Base-by-base conservation (phyloP, 140 eudicot genomes). In the Erigeron philadelphicus region DNA sequence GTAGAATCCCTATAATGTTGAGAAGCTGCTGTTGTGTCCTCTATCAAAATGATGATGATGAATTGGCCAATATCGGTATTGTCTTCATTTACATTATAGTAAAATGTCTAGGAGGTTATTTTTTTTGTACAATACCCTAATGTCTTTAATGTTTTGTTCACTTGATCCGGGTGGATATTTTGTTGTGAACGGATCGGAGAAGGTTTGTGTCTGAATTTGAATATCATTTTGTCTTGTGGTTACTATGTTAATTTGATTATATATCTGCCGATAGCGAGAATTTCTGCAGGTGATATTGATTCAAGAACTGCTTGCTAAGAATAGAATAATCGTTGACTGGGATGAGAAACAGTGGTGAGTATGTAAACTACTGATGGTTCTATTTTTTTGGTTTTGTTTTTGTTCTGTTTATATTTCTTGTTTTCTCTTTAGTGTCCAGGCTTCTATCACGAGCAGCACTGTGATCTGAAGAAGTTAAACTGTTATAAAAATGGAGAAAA, bases 111-210 rank as follows among this genome's bases (percentile, higher is more conserved):
- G 38, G 38, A 31, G 38, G 38, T 2, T 3, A 31, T 2, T 56
- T 58, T 79, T 61, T 21, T 21, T 21, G 25, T 21, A 0, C 25
- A 21, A 9, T 45, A 21, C 74, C 65, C 67, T 74, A 55, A 65
- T 82, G 40, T 54, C 13, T 9, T 61, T 59, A 31, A 8, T 43
- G 40, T 75, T 57, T 79, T 18, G 25, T 47, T 16, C 67, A 91
- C 97, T 94, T 74, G 99, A 94, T 75, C 99, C 99, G 11, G 99
- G 99, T 72, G 99, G 99, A 66, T 94, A 94, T 75, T 94, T 94
- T 79, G 67, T 94, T 45, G 83, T 94, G 59, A 94, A 87, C 73
- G 99, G 99, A 81, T 87, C 84, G 58, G 99, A 94, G 75, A 89
- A 94, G 99, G 98, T 93, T 72, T 19, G 17, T 19, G 15, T 31